Base-by-base conservation (phyloP, 164 flowering plant genomes). In the Aristolochia contorta region DNA sequence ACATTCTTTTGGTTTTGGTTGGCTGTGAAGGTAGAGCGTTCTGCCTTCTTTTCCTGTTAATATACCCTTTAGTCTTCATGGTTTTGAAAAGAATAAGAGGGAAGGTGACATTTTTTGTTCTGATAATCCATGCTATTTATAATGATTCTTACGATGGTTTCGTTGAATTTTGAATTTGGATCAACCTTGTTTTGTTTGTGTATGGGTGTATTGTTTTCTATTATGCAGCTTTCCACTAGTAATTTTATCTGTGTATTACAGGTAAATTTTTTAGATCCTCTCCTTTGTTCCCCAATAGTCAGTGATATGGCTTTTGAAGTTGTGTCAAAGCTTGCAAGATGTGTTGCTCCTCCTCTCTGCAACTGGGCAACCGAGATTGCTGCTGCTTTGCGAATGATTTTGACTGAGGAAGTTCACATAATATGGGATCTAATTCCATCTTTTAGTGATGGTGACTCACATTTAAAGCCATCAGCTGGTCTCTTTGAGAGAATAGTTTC, bases 301-400 rank as follows among this genome's bases (percentile, higher is more conserved):
- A 69, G 86, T 75, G 94, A 85, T 66, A 85, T 67, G 63, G 96
- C 99, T n/a, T 94, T 75, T 74, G 97, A 85, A 70, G 77, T 96
- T 27, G 57, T 91, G 82, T 79, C 85, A 73, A 89, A 82, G 68
- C 90, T 94, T 37, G 67, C 97, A 33, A 80, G 77, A 69, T 94
- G 99, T 66, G 71, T 82, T 57, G 91, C 84, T 60, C 64, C 81
- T 55, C 99, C 99, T 50, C 84, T 94, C 19, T 83, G 86, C 71
- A 78, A 85, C 64, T 94, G 91, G 93, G 95, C 94, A 30, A 79
- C 84, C 54, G 99, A 91, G 60, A 80, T 94, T 77, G 91, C 99
- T 54, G 84, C 99, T 78, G 93, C 96, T 45, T 79, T 89, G 67
- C 89, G 94, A 21, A 63, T 91, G 48, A 78, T 89, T 76, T 78